Evolutionary conservation across 257 asterid genomes (phyloP), one percentile per base, ranked within the genome.

Genomic region (Nicotiana obtusifolia): DNA sequence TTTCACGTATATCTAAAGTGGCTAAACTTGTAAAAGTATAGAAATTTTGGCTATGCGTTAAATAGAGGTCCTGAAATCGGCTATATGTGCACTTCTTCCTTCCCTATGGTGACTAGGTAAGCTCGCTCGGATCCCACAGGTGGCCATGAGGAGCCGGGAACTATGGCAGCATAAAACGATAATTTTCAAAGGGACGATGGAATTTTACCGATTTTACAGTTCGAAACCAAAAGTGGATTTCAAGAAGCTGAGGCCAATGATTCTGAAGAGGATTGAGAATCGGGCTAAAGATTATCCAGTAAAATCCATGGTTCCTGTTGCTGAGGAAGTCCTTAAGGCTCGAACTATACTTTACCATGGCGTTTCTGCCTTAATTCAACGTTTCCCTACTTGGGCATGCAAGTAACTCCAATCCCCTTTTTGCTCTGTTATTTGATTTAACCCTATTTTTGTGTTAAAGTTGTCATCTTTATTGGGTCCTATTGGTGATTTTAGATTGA

Each of bases 351-450:
- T 95, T 52, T 90, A 90, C 86, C 90, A 86, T 77, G 97, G 99
- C 81, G 95, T 95, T 66, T 89, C 95, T 9, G 83, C 85, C 54
- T 97, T 95, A 81, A 81, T 91, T 78, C 90, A 81, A 76, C 90
- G 86, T 80, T 5, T 91, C 81, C 98, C 97, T 53, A 22, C 89
- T 33, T 94, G 93, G 97, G 84, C 94, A 67, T 95, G 99, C 99
- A 93, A 91, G 99, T 95, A 90, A 90, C 80, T 88, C 26, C 83
- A 20, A 30, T 30, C 76, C 19, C 69, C 57, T 17, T 75, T 82
- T 19, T 59, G 17, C 33, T 61, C 35, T 81, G 4, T 17, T 15
- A 5, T 15, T 64, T 64, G 13, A 20, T 20, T 71, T 71, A 14
- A 71, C 7, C 17, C 11, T 61, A 61, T 61, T 61, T 24, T 0